Evolutionary conservation across 1,284 basidiomycete species (phyloP).

Genomic region (Ceratobasidium sp.): DNA sequence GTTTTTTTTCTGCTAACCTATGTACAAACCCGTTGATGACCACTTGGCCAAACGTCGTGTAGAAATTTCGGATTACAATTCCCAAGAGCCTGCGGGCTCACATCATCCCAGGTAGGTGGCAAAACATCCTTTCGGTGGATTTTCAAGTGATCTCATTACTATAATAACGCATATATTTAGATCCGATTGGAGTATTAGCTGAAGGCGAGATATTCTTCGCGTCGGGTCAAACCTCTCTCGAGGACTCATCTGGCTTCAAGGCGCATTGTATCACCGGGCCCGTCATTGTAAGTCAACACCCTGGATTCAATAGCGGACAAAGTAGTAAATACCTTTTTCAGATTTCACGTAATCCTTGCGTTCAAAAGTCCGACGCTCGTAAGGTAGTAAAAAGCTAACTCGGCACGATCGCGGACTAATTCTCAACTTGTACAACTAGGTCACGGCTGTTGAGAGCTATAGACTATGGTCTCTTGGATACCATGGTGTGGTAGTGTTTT

Average conservation of each 20-base stretch:
- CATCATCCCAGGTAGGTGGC: conserved; percentile 45
- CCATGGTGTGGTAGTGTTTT: conserved; percentile 46
- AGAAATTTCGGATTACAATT: conserved; percentile 42
- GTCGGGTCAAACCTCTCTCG: conserved; percentile 15
- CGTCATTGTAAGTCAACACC: conserved; percentile 10
- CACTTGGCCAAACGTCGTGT: neutral
- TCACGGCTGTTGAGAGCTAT: conserved; percentile 43
- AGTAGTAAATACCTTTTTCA: neutral
- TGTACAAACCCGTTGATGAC: neutral
- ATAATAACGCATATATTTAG: neutral
- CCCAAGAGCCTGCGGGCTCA: conserved; percentile 41
- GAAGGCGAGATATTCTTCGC: conserved; percentile 47
- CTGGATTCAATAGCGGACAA: neutral
- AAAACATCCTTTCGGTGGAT: no score
- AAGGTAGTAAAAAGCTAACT: neutral
- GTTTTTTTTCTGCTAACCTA: neutral
- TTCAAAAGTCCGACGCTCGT: conserved; percentile 34
- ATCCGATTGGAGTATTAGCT: conserved; percentile 44
- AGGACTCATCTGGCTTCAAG: neutral
- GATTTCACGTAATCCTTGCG: conserved; percentile 31
- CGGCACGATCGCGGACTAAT: neutral
- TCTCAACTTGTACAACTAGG: neutral
- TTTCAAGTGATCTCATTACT: no score
- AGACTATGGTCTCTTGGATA: conserved; percentile 16
- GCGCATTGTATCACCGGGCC: conserved; percentile 26